Evolutionary conservation across 176 grass and related monocot genomes (phyloP), one percentile per base, ranked within the genome.

Genomic region (Neostapfia colusana): DNA sequence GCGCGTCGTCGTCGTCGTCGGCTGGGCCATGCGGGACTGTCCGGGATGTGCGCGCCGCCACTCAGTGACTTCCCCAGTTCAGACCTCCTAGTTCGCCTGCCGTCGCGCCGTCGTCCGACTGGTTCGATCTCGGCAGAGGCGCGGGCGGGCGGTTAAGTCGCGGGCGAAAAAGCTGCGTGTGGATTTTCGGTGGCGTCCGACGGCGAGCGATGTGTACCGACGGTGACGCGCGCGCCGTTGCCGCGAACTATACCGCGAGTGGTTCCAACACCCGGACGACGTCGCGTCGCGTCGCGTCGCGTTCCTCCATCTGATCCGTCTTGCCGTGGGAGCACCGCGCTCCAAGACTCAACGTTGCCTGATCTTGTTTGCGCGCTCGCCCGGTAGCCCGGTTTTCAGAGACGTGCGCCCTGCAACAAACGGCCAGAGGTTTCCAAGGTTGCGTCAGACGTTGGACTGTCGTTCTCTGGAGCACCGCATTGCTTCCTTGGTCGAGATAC

Each of bases 161-260:
- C 1, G 26, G 85, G 65, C 72, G 79, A 82, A 82, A 82, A 82
- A 82, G 79, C 55, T 1, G 54, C 44, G 66, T 15, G 76, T 79
- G 28, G 69, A 49, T 10, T 60, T 82, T 23, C 21, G 27, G 73
- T 38, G 73, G 66, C 57, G 48, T 56, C 38, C 46, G 57, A 20
- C 72, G 72, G 65, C 79, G 78, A 36, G 17, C 44, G 67, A 76
- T 63, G 64, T 63, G 65, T 17, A 35, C 80, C 7, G 62, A 36
- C 24, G 78, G 11, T 14, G 39, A 55, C 35, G 45, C 53, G n/a
- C 35, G 41, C 49, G 48, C 58, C 44, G n/a, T 36, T 9, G 57
- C 26, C 10, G 17, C 10, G 17, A 40, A 46, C 31, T 59, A 59
- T 5, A 5, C 51, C 10, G 20, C 27, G 10, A 13, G 46, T 39